Percentiles rank a stretch among this genome's conserved stretches.
Evolutionary conservation across 176 grass and related monocot species (phyloP).

Genomic region (Puya raimondii): DNA sequence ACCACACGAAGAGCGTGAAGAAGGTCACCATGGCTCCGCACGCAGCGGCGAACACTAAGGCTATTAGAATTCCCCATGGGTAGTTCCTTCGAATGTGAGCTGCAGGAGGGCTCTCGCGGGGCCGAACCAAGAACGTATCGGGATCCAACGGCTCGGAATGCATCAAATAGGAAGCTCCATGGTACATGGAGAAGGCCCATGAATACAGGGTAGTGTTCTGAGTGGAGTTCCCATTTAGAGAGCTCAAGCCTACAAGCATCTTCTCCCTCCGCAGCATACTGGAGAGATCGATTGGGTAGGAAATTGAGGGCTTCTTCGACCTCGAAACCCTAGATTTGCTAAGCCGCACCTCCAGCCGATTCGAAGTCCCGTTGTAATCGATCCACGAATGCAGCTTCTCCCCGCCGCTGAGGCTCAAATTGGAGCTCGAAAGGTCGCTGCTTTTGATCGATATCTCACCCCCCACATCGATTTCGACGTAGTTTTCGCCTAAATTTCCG

Average conservation of each 20-base stretch:
- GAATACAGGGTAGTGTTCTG: constrained; percentile 54
- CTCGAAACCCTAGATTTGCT: constrained; percentile 23
- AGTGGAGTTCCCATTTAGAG: constrained; percentile 19
- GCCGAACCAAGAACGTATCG: constrained; percentile 19
- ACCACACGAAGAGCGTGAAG: constrained; percentile 57
- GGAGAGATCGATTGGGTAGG: constrained; percentile 45
- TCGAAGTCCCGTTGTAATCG: constrained; percentile 45
- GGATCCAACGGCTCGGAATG: constrained; percentile 80
- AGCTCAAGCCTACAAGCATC: constrained; percentile 35
- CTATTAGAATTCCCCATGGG: constrained; percentile 34
- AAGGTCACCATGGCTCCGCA: constrained; percentile 59
- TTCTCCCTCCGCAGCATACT: constrained; percentile 25
- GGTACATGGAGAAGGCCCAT: constrained; percentile 47
- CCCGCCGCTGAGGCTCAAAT: not conserved
- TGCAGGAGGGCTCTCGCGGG: constrained; percentile 3
- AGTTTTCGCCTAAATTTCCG: not conserved
- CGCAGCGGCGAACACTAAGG: constrained; percentile 58
- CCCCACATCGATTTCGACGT: constrained; percentile 30
- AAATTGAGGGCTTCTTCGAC: constrained; percentile 22
- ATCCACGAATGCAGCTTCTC: constrained; percentile 57
- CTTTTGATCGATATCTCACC: constrained; percentile 21
- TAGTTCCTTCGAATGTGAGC: constrained; percentile 13
- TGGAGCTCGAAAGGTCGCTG: constrained; percentile 6
- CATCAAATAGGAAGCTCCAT: constrained; percentile 37
- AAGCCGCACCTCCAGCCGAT: constrained; percentile 40